Evolutionary conservation across 805 yeast genomes (phyloP).

Genomic region (Metschnikowia lachancei): DNA sequence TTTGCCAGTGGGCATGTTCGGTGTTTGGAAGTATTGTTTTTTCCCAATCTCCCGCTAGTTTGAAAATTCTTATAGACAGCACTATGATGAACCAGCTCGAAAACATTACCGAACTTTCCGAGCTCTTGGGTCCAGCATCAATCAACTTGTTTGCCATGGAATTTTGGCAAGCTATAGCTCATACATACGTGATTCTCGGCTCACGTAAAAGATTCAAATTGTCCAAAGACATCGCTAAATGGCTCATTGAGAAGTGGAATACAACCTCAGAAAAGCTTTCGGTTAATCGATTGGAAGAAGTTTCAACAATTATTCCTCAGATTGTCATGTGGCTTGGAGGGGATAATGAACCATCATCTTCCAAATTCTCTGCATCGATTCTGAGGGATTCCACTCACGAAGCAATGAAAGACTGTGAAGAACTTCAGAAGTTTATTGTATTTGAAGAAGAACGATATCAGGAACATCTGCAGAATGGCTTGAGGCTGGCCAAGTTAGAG

Average conservation of each 20-base stretch:
- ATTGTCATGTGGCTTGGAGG: constrained; percentile 6
- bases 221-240: constrained; percentile 37
- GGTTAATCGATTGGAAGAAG: neutral
- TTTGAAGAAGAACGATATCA: neutral
- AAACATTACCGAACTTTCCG: constrained; percentile 32
- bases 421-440: constrained; percentile 7
- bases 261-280: constrained; percentile 10
- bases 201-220: constrained; percentile 27
- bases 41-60: constrained; percentile 9
- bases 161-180: constrained; percentile 52
- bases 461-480: neutral
- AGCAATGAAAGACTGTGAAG: constrained; percentile 4
- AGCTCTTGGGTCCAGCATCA: constrained; percentile 48
- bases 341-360: neutral
- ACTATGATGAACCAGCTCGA: constrained; percentile 46
- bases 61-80: constrained; percentile 31
- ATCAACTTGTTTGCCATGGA: constrained; percentile 46
- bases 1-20: constrained; percentile 31
- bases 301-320: neutral
- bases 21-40: constrained; percentile 22
- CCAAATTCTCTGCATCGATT: neutral
- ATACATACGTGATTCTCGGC: constrained; percentile 34
- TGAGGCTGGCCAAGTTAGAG: neutral
- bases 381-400: constrained; percentile 7
- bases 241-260: constrained; percentile 53